Conservation (phyloP, 495 filamentous ascomycete species). For the Penicillium canariense region DNA sequence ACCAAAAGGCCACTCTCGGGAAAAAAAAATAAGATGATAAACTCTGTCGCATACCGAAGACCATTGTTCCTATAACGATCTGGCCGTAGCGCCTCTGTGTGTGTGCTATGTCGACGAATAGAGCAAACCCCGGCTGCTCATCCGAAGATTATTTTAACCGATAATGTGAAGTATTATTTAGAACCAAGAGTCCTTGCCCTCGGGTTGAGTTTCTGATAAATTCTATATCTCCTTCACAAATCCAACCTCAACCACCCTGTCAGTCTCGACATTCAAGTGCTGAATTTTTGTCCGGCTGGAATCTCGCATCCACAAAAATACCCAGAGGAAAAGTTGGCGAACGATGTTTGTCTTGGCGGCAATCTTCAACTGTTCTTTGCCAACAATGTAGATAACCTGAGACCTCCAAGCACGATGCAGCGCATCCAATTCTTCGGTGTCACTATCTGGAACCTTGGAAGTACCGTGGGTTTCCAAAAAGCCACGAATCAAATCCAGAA, state of each 20-base stretch:
- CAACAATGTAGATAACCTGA: constrained; percentile 68
- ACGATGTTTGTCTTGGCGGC: constrained; percentile 37
- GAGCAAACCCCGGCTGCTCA: too few species aligned
- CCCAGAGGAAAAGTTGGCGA: constrained; percentile 46
- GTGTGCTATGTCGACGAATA: too few species aligned
- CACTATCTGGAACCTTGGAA: neutral
- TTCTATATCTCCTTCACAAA: constrained; percentile 55
- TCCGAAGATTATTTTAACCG: too few species aligned
- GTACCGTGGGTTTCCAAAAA: constrained; percentile 38
- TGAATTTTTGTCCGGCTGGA: constrained; percentile 62
- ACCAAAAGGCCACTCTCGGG: too few species aligned
- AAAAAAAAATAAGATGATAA: too few species aligned
- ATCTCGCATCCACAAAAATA: constrained; percentile 67
- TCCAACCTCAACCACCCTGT: constrained; percentile 63
- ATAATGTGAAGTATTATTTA: too few species aligned
- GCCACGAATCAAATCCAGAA: constrained; percentile 58
- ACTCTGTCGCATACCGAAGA: too few species aligned
- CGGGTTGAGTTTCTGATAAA: neutral
- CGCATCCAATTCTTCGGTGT: constrained; percentile 9
- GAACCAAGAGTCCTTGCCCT: too few species aligned
- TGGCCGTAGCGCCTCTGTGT: too few species aligned
- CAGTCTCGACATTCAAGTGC: constrained; percentile 57
- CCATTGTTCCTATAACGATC: too few species aligned
- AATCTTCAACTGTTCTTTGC: constrained; percentile 68
- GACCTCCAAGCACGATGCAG: constrained; percentile 55